Evolutionary conservation across 31 red algal genomes (phyloP).

Genomic region (Porphyra umbilicalis): DNA sequence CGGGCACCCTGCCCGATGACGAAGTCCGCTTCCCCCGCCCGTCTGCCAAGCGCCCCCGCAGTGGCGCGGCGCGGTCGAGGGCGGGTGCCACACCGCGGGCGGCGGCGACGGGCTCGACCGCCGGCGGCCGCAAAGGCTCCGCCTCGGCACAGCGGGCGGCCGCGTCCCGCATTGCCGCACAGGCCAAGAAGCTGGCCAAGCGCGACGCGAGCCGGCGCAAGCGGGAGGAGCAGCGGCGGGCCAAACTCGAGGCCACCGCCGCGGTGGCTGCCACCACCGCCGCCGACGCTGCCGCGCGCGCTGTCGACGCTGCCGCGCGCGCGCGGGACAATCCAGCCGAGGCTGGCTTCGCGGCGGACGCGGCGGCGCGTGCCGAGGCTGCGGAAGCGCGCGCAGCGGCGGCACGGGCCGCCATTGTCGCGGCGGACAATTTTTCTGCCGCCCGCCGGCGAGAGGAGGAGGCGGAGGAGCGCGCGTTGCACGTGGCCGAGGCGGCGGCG

Average conservation of each 20-base stretch:
- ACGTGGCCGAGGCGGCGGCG: neutral
- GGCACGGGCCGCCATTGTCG: neutral
- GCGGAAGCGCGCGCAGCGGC: neutral
- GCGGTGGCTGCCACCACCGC: neutral
- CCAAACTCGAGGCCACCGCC: neutral
- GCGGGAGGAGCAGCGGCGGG: conserved; percentile 1
- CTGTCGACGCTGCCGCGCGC: neutral
- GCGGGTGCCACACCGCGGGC: neutral
- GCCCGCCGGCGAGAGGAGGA: neutral
- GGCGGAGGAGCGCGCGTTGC: neutral
- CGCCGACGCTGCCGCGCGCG: neutral
- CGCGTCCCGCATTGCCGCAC: neutral
- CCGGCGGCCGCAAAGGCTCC: neutral
- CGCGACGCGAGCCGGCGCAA: neutral
- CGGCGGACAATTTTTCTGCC: neutral
- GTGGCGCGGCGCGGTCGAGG: neutral
- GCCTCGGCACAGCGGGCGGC: neutral
- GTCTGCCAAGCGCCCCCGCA: neutral
- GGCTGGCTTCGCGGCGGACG: neutral
- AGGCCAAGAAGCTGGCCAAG: neutral
- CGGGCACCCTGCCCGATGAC: too few species aligned
- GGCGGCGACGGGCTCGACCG: neutral
- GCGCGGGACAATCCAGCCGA: neutral
- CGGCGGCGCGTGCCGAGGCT: neutral
- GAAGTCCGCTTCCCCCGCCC: too few species aligned